Evolutionary conservation across 306 rosid species (phyloP).

Genomic region (Dryas alaskensis): DNA sequence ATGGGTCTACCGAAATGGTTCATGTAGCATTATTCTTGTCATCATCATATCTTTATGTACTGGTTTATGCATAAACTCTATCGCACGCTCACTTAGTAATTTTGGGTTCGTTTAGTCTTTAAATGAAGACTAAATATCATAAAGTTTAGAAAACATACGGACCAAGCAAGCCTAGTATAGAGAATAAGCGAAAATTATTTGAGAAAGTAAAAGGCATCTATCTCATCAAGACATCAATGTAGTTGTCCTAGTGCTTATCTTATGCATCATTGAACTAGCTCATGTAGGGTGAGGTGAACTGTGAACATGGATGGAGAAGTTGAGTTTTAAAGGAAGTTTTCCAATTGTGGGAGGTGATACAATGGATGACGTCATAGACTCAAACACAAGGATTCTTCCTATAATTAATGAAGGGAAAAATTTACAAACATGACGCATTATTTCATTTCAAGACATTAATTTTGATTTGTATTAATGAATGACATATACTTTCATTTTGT

Average conservation of each 20-base stretch:
- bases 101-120: neutral
- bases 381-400: slow-evolving; percentile 9
- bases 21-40: too few relatives aligned
- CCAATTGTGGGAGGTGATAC: neutral
- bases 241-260: slow-evolving; percentile 19
- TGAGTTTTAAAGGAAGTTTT: neutral
- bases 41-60: too few relatives aligned
- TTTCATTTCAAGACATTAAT: too few relatives aligned
- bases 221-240: neutral
- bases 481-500: too few relatives aligned
- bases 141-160: slow-evolving; percentile 5
- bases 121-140: neutral
- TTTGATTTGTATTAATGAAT: too few relatives aligned
- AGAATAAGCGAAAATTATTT: slow-evolving; percentile 5
- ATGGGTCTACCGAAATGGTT: too few relatives aligned
- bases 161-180: slow-evolving; percentile 14
- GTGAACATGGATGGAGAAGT: slow-evolving; percentile 18
- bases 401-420: too few relatives aligned
- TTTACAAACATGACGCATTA: too few relatives aligned
- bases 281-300: slow-evolving; percentile 26
- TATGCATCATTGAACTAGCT: slow-evolving; percentile 4
- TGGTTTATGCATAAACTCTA: neutral
- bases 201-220: neutral
- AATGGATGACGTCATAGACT: neutral
- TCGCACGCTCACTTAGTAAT: neutral